Evolutionary conservation across 2,329 filamentous ascomycete species (phyloP).

Genomic region (Pseudogymnoascus sp.): DNA sequence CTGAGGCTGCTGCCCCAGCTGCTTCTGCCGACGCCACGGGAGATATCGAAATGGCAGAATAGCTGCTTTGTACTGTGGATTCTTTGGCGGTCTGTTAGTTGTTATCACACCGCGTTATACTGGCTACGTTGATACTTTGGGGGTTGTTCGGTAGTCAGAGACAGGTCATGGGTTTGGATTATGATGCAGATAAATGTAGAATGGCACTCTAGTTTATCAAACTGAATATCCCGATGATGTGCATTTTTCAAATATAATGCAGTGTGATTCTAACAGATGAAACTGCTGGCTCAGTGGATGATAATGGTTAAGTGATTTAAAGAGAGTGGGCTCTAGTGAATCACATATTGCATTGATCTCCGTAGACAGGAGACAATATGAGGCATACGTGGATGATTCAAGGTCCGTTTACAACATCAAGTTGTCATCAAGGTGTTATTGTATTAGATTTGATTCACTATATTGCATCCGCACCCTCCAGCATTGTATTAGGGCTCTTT

Average conservation of each 20-base stretch:
- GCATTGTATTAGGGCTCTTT: not conserved
- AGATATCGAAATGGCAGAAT: conserved; percentile 54
- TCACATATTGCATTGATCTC: not conserved
- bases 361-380: not conserved
- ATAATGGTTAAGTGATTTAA: not conserved
- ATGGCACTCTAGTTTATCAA: not conserved
- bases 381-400: not conserved
- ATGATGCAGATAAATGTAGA: not conserved
- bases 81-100: not conserved
- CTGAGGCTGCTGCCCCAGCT: conserved; percentile 27
- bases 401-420: not conserved
- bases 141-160: not conserved
- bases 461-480: not conserved
- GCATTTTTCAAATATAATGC: too few relatives aligned
- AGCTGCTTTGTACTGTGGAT: not conserved
- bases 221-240: not conserved
- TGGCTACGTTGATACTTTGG: not conserved
- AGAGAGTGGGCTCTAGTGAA: not conserved
- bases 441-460: not conserved
- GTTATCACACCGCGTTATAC: not conserved
- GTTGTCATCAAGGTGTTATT: not conserved
- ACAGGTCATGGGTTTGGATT: not conserved
- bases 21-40: conserved; percentile 34
- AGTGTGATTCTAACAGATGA: not conserved
- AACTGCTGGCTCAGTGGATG: not conserved